Base-by-base conservation (phyloP, 2,329 filamentous ascomycete species). In the Aspergillus fumigatus region DNA sequence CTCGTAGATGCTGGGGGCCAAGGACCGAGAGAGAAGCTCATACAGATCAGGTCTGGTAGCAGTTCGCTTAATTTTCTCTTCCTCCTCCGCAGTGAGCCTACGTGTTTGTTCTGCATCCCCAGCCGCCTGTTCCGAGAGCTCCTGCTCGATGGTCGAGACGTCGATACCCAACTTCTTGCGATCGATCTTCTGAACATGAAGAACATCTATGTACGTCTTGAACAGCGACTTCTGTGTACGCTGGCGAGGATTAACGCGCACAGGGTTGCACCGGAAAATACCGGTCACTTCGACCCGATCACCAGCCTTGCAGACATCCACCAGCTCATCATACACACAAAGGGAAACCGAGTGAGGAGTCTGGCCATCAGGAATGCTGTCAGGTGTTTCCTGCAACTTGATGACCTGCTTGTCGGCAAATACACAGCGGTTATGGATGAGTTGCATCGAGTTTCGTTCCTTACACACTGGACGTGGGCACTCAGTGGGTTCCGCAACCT, bases 361-460 rank as follows among this genome's bases (percentile, higher is more conserved):
- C 76, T 99, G 94, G 19, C 94, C 94, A 63, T 96, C 89, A 50
- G 94, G 94, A 19, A 99, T 89, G 40, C 86, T 90, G 73, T 99
- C 94, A 0, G 94, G 94, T 0, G 94, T 99, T 75, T 99, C 94
- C 75, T 99, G 94, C 43, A 99, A 81, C 74, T 99, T 99, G 77
- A 99, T 96, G 58, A 99, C 91, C 73, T 99, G 94, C 79, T 99
- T 99, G 73, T 99, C 94, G 54, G 92, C 88, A 68, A 99, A 99
- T 8, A 85, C 84, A 65, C 92, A 97, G 59, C 94, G 88, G 75
- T 99, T 99, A 79, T 99, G 94, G 21, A 97, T 84, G 64, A 99
- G 95, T 70, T 97, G 90, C 93, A 99, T 97, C 1, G 93, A 96
- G 76, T 99, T 97, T 71, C 88, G 89, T 54, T 88, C 87, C 51